Evolutionary conservation across 495 filamentous ascomycete genomes (phyloP), one percentile per base, ranked within the genome.

Genomic region (Hypoxylon perforatum): DNA sequence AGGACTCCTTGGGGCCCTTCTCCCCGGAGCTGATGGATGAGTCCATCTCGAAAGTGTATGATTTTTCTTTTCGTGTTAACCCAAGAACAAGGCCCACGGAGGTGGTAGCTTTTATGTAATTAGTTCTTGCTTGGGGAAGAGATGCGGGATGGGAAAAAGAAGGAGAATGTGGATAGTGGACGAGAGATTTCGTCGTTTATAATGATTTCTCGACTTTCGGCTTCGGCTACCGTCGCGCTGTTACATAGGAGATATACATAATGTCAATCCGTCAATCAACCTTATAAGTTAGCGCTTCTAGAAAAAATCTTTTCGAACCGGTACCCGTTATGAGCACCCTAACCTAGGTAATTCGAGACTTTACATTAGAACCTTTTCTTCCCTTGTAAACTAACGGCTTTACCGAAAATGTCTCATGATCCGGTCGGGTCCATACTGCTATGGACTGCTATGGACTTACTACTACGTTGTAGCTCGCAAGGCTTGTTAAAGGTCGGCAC

Each of bases 361-460:
- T 17, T 18, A 54, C 33, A 36, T 14, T 39, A 39, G 30, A 35
- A n/a, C n/a, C n/a, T n/a, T n/a, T n/a, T n/a, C n/a, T n/a, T 35
- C 30, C 5, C 30, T 5, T 35, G 11, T 35, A 35, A 38, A 38
- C 50, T 28, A 7, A 69, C 59, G 66, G 66, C 38, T 25, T 54
- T 58, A 46, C 61, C 65, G 60, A 63, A 67, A 51, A 59, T 35
- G 56, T 69, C 65, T 69, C 65, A 60, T 63, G 65, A 69, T 69
- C 50, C 35, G 42, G 47, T 39, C 33, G 59, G 59, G 46, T 51
- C 35, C 53, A 53, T 47, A n/a, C n/a, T 21, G 9, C 33, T 41
- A 18, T 7, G 25, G 7, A 28, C 7, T 28, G 3, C 25, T n/a
- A n/a, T n/a, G n/a, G n/a, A n/a, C n/a, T n/a, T n/a, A n/a, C n/a